Evolutionary conservation across 2,329 filamentous ascomycete species (phyloP).

Genomic region (Torrubiellomyces zombiae): DNA sequence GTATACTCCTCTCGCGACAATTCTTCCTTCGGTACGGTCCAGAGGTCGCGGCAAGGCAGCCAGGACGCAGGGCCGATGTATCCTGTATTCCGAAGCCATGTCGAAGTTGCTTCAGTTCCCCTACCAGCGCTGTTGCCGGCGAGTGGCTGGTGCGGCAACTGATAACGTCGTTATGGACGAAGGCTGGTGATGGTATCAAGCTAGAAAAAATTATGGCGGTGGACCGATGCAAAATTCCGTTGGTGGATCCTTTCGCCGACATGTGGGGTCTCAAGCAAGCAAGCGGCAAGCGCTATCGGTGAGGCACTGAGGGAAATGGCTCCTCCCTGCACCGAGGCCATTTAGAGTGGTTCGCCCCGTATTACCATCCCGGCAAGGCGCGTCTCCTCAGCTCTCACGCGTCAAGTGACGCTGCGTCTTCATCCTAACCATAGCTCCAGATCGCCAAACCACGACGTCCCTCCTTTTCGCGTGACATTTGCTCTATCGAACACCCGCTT

Average conservation of each 20-base stretch:
- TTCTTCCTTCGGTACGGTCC: constrained; percentile 31
- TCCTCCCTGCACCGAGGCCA: too few relatives aligned
- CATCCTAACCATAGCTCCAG: too few relatives aligned
- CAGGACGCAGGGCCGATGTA: constrained; percentile 48
- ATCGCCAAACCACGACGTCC: too few relatives aligned
- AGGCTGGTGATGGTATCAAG: not conserved
- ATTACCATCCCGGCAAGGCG: too few relatives aligned
- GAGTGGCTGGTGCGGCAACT: constrained; percentile 1
- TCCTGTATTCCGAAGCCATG: constrained; percentile 44
- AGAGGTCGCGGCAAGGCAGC: constrained; percentile 42
- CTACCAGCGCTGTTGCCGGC: not conserved
- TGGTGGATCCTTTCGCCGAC: constrained; percentile 11
- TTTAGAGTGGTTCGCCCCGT: too few relatives aligned
- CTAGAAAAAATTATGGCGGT: constrained; percentile 15
- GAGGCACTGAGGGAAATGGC: too few relatives aligned
- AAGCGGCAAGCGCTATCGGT: too few relatives aligned
- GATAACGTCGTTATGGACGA: not conserved
- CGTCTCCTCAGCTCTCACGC: too few relatives aligned
- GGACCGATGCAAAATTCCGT: constrained; percentile 19
- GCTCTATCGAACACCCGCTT: too few relatives aligned
- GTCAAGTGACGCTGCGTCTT: too few relatives aligned
- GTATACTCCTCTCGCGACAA: constrained; percentile 43
- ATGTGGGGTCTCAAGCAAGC: too few relatives aligned
- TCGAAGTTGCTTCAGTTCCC: constrained; percentile 5
- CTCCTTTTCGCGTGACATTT: too few relatives aligned